Evolutionary conservation across 2,329 filamentous ascomycete species (phyloP), one percentile per base, ranked within the genome.

Genomic region (Trichoderma brevicompactum): DNA sequence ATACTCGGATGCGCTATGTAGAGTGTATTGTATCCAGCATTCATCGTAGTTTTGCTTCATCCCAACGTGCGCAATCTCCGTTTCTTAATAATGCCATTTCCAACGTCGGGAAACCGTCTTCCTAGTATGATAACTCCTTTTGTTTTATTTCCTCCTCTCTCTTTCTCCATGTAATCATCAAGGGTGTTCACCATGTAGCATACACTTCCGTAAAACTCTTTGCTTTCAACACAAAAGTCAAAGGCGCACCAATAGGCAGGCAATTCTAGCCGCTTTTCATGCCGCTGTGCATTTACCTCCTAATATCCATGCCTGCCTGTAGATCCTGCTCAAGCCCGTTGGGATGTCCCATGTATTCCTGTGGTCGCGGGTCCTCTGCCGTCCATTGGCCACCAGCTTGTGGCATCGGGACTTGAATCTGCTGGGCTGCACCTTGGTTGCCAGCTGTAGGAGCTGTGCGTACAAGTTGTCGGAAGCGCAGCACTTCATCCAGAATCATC

Each of bases 401-500:
- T 0, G 83, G 85, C 73, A 87, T 83, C 28, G 84, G 85, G 50
- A 87, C 82, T 68, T 82, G 81, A 12, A 68, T 76, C 53, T 74
- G 78, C 67, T 80, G 79, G 36, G 73, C 79, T 40, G 73, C 74
- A 23, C 69, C 72, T 23, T 72, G 73, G 56, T 70, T 72, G 15
- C 70, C 74, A 10, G 72, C 67, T 17, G 79, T 81, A 8, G 83
- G 82, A 0, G 79, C 82, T 28, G 81, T 86, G 58, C 85, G 81
- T 12, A 87, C 85, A 38, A 77, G 72, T 74, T 87, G 83, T 68
- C 95, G 88, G 87, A 99, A 99, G 70, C 88, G 85, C 74, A 88
- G 84, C 55, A 99, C 95, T 79, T 99, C 95, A n/a, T 94, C 90
- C 66, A 97, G 83, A 70, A 99, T 99, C 92, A 97, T 96, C 79